These are phyloP conservation scores for Coemansia sp. DNA, from an alignment of 371 early-diverging fungal species.

Conservation along the genomic window DNA sequence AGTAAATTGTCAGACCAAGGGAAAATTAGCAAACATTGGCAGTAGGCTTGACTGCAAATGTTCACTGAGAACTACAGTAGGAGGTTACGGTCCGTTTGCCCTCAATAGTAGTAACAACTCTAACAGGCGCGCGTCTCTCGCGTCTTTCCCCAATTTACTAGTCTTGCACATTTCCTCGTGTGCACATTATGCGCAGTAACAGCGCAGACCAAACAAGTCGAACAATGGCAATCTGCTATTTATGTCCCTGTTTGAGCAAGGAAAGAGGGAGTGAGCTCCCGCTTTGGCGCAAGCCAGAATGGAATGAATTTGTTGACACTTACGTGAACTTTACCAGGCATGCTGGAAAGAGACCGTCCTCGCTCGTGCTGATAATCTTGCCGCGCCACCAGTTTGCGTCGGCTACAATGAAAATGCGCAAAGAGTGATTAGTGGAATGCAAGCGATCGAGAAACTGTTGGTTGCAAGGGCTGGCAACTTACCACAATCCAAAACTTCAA, in stretches of 20 bases:
- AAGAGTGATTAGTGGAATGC: neutral
- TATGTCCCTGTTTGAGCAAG: constrained; percentile 5
- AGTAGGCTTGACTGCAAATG: neutral
- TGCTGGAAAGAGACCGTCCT: constrained; percentile 52
- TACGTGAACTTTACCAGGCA: constrained; percentile 53
- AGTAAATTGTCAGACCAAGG: neutral
- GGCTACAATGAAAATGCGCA: constrained; percentile 19
- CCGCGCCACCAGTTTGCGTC: constrained; percentile 55
- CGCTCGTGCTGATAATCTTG: constrained; percentile 40
- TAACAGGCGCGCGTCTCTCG: constrained; percentile 5
- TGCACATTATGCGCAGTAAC: constrained; percentile 1
- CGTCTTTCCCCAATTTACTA: neutral
- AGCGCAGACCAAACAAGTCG: neutral
- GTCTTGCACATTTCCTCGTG: neutral
- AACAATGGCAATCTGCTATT: neutral
- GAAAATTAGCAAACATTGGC: constrained; percentile 5
- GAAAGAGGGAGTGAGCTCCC: neutral
- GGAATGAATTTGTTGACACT: constrained; percentile 17
- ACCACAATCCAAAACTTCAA: constrained; percentile 50
- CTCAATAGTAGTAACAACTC: constrained; percentile 8
- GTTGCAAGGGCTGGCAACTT: constrained; percentile 5
- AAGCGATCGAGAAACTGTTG: neutral
- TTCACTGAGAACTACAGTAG: constrained; percentile 7
- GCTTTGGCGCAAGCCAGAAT: neutral
- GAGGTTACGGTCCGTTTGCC: neutral